Evolutionary conservation across 805 yeast genomes (phyloP).

Genomic region (Kregervanrija delftensis): DNA sequence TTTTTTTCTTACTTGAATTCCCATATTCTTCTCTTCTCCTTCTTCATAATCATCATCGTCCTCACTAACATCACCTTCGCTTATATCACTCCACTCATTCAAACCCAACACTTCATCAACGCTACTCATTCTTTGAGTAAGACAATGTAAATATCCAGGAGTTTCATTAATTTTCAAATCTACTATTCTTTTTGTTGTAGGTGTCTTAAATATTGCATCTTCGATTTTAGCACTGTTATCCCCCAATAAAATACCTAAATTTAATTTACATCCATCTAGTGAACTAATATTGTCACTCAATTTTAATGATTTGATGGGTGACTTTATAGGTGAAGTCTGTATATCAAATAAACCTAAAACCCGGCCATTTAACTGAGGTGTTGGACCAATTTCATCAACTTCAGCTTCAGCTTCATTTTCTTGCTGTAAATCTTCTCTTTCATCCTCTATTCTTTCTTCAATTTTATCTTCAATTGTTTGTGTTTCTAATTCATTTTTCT

Average conservation of each 20-base stretch:
- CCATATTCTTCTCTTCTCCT: neutral
- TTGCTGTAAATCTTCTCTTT: slow-evolving; percentile 8
- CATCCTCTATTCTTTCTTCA: neutral
- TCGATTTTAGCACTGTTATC: neutral
- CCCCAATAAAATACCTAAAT: neutral
- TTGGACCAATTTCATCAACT: slow-evolving; percentile 60
- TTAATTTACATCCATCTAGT: neutral
- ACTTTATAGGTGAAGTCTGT: slow-evolving; percentile 15
- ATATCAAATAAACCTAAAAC: slow-evolving; percentile 69
- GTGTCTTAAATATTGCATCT: slow-evolving; percentile 22
- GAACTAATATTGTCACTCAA: neutral
- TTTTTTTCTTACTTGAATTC: too few species aligned
- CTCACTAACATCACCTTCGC: neutral
- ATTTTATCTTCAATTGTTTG: neutral
- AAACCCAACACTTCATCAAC: slow-evolving; percentile 2
- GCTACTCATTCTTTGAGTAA: slow-evolving; percentile 5
- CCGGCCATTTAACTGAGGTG: slow-evolving; percentile 79
- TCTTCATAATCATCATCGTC: neutral
- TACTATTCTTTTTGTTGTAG: slow-evolving; percentile 13
- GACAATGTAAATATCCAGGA: slow-evolving; percentile 16
- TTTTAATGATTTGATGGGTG: slow-evolving; percentile 1
- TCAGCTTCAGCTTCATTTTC: slow-evolving; percentile 10
- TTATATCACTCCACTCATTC: slow-evolving; percentile 6
- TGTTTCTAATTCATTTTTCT: neutral
- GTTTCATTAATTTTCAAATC: slow-evolving; percentile 13